Percentiles rank a stretch among this genome's conserved stretches.
Conservation (phyloP, 2,329 filamentous ascomycete genomes). For the Coleophoma cylindrospora region DNA sequence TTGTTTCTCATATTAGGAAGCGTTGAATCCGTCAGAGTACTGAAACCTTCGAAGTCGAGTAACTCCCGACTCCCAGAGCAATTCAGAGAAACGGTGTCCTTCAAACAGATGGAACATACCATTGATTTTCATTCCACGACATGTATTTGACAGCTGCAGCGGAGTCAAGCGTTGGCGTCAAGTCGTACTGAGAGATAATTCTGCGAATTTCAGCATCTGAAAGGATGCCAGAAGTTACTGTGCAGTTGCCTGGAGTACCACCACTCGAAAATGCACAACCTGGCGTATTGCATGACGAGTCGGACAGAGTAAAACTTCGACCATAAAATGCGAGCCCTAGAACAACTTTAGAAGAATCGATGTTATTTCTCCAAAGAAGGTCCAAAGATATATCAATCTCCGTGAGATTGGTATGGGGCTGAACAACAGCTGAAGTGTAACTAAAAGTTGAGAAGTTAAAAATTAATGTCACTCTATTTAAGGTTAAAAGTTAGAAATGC, state of each 20-base stretch:
- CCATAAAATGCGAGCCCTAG: conserved; percentile 43
- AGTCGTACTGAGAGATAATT: conserved; percentile 9
- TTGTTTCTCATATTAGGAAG: too few species aligned
- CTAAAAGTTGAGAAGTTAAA: too few species aligned
- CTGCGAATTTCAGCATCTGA: conserved; percentile 5
- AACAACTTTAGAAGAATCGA: conserved; percentile 34
- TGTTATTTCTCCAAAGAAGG: conserved; percentile 38
- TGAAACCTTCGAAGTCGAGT: too few species aligned
- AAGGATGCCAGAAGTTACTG: conserved; percentile 15
- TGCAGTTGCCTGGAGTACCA: conserved; percentile 16
- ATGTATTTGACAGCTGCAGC: conserved; percentile 27
- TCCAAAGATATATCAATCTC: conserved; percentile 36
- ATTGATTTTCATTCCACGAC: conserved; percentile 29
- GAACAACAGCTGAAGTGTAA: conserved; percentile 27
- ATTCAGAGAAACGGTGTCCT: too few species aligned
- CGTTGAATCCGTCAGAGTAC: too few species aligned
- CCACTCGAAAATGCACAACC: conserved; percentile 14
- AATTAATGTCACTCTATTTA: too few species aligned
- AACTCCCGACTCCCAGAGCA: too few species aligned
- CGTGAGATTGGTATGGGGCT: conserved; percentile 38
- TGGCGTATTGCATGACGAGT: conserved; percentile 12
- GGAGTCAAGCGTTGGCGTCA: conserved; percentile 19
- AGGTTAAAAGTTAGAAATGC: too few species aligned
- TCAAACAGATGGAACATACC: too few species aligned
- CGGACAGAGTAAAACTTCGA: conserved; percentile 13